Base-by-base conservation (phyloP, 1,139 yeast species). In the Geotrichum carabidarum region DNA sequence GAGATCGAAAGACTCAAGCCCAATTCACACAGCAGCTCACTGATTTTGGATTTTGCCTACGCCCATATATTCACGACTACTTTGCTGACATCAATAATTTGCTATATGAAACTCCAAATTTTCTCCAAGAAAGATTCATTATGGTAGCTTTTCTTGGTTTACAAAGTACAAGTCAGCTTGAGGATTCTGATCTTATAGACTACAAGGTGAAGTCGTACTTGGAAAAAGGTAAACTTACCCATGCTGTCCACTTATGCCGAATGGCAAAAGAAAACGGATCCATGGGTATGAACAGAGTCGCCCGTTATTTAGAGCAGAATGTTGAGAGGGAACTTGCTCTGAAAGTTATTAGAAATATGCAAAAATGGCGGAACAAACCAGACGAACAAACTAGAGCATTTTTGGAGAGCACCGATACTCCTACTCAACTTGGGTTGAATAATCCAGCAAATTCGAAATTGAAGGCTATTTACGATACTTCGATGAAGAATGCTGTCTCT, bases 191-290 rank as follows among this genome's bases (percentile, higher is more conserved):
- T 15, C 8, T 31, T n/a, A 38, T 52, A 11, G 17, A 40, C 4
- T 18, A 48, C 14, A 40, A 43, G 17, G 51, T 47, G 27, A 27
- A 48, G 31, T 18, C 38, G 35, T 27, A 43, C 35, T 30, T 52
- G 6, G 22, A 48, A 27, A 32, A 14, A n/a, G 49, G 40, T 8
- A 40, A 37, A 5, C 49, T 50, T 12, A 45, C 45, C 2, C 45
- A 42, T 22, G 55, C 55, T 14, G 35, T 52, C 17, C 55, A 52
- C n/a, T 15, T 45, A 12, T 52, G 55, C 36, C 48, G 55, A 4
- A 41, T 52, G 50, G 51, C 51, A 15, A 43, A 35, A 22, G 48
- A 42, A 31, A 30, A 52, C 9, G 51, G 48, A 4, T 32, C 49
- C 12, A 22, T 30, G 15, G 55, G 48, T 11, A 44, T 47, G 49